phyloP scores from a whole-genome alignment of 345 rosid species.

The Pugionium dolabratum region DNA sequence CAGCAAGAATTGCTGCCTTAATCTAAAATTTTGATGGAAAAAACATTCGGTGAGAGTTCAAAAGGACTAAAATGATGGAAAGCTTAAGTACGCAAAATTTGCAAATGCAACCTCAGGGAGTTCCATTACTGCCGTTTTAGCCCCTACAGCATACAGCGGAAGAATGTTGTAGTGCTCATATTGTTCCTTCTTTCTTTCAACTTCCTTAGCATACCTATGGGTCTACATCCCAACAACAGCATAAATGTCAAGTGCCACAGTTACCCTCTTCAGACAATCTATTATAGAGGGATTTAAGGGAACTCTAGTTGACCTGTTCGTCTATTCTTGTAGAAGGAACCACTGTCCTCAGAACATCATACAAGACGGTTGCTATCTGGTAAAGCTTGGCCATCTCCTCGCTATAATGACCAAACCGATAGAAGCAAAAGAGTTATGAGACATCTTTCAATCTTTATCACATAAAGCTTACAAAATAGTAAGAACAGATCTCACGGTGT shows the following conservation, averaged over 20 bases:
- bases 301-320: constrained; percentile 51
- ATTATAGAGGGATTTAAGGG: constrained; percentile 10
- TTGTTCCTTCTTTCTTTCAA: constrained; percentile 59
- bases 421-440: constrained; percentile 26
- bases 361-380: constrained; percentile 85
- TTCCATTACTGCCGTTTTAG: constrained; percentile 74
- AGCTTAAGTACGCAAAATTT: constrained; percentile 8
- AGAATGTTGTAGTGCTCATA: constrained; percentile 81
- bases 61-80: constrained; percentile 17
- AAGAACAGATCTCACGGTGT: constrained; percentile 67
- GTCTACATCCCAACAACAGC: constrained; percentile 51
- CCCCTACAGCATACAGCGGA: constrained; percentile 66
- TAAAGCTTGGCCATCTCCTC: constrained; percentile 90
- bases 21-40: constrained; percentile 49
- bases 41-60: constrained; percentile 20
- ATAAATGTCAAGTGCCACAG: constrained; percentile 25
- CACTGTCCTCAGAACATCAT: constrained; percentile 72
- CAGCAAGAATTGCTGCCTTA: constrained; percentile 72
- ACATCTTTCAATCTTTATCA: constrained; percentile 10
- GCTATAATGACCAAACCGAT: constrained; percentile 48
- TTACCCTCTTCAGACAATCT: constrained; percentile 23
- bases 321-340: constrained; percentile 54
- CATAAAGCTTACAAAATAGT: not conserved
- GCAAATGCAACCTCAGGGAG: constrained; percentile 72
- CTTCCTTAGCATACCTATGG: constrained; percentile 57